A percentile compares a stretch with the other conserved stretches of the same genome.
Conservation (phyloP, 441 rosid genomes). For the Isatis lusitanica region DNA sequence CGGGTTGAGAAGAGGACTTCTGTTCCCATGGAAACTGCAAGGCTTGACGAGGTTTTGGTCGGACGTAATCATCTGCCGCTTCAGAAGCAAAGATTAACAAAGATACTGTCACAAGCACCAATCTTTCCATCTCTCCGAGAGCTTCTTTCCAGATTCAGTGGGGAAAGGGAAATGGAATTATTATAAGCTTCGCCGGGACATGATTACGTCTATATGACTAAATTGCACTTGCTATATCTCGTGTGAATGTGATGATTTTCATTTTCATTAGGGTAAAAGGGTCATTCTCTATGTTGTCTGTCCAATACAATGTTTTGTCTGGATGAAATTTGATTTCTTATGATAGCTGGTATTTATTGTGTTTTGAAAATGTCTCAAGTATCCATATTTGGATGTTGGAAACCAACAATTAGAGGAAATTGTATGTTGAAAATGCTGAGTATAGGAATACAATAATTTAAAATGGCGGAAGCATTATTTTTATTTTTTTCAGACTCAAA, state of each 20-base stretch:
- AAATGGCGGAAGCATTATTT: background rate
- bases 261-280: background rate
- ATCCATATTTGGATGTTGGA: background rate
- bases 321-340: background rate
- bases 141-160: conserved; percentile 25
- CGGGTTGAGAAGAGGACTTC: conserved; percentile 57
- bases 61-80: conserved; percentile 52
- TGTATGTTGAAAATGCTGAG: too few relatives aligned
- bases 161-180: background rate
- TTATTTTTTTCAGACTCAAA: background rate
- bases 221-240: background rate
- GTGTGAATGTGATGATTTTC: conserved; percentile 17
- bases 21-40: conserved; percentile 64
- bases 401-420: too few relatives aligned
- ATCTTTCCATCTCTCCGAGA: conserved; percentile 19
- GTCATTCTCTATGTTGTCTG: background rate
- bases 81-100: conserved; percentile 40
- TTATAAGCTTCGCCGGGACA: background rate
- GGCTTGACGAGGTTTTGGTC: conserved; percentile 78
- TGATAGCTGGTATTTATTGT: background rate
- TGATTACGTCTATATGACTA: background rate
- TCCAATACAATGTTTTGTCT: background rate
- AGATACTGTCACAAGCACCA: conserved; percentile 15
- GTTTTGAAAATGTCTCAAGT: too few relatives aligned
- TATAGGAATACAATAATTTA: background rate